A percentile compares a stretch with the other conserved stretches of the same genome.
Evolutionary conservation across 2,329 filamentous ascomycete species (phyloP).

Genomic region (Ophiostoma himal-ulmi): DNA sequence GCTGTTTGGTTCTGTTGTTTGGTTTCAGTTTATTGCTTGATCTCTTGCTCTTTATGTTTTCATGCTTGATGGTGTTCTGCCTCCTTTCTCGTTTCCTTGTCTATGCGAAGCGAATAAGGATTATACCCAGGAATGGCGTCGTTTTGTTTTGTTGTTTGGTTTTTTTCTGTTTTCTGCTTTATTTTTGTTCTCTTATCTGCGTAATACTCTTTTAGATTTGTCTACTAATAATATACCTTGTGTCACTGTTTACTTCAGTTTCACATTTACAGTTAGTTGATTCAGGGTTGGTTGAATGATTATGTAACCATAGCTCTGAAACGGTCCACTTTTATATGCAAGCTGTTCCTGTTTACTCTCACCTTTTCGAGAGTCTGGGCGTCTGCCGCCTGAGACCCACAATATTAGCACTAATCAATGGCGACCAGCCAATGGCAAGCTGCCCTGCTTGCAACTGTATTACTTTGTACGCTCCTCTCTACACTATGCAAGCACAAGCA

Average conservation of each 20-base stretch:
- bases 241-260: not conserved
- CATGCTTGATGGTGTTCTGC: not conserved
- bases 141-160: not conserved
- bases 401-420: not conserved
- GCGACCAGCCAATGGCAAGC: not conserved
- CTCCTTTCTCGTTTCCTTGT: not conserved
- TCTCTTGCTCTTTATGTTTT: not conserved
- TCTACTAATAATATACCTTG: not conserved
- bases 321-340: not conserved
- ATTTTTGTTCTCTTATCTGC: not conserved
- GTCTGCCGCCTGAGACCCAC: not conserved
- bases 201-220: conserved; percentile 2
- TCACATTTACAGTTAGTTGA: not conserved
- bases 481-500: not conserved
- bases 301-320: not conserved
- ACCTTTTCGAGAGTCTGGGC: not conserved
- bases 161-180: not conserved
- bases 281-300: not conserved
- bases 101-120: conserved; percentile 2
- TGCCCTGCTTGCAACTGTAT: not conserved
- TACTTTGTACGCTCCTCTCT: not conserved
- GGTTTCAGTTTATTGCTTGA: not conserved
- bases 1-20: conserved; percentile 5
- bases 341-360: conserved; percentile 5
- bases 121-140: conserved; percentile 14